Percentiles rank a stretch among this genome's conserved stretches.
These are phyloP conservation scores for Fusarium poae DNA, from an alignment of 2,329 filamentous ascomycete genomes.

Conservation along the genomic window DNA sequence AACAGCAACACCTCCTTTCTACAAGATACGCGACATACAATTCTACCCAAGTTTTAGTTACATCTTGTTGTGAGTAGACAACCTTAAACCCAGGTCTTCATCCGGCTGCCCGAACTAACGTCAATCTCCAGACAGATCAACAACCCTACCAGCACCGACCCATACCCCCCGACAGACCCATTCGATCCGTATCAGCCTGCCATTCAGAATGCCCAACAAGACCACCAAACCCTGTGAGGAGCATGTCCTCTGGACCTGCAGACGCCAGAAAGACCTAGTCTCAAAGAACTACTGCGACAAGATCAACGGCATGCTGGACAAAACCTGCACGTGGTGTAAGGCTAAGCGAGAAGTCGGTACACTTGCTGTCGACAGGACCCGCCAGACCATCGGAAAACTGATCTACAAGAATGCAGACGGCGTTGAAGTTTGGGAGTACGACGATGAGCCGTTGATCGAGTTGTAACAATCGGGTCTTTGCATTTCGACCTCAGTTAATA, in stretches of 20 bases:
- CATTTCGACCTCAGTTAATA: too few relatives aligned
- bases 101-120: not conserved
- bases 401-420: rapidly evolving
- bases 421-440: not conserved
- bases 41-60: too few relatives aligned
- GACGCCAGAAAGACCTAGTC: not conserved
- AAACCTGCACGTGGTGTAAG: not conserved
- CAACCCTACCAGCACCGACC: not conserved
- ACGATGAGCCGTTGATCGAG: rapidly evolving
- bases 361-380: not conserved
- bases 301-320: not conserved
- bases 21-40: rapidly evolving
- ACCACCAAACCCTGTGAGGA: not conserved
- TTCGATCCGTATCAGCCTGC: too few relatives aligned
- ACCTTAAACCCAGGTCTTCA: too few relatives aligned
- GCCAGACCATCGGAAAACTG: rapidly evolving
- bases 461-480: not conserved
- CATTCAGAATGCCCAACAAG: not conserved
- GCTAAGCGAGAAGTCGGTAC: not conserved
- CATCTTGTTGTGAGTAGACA: not conserved
- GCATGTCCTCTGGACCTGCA: constrained; percentile 1
- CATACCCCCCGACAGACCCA: too few relatives aligned
- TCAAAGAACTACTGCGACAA: not conserved
- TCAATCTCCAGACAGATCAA: not conserved
- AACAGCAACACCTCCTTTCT: not conserved